Evolutionary conservation across 441 rosid genomes (phyloP), one percentile per base, ranked within the genome.

Genomic region (Populus hybrid): DNA sequence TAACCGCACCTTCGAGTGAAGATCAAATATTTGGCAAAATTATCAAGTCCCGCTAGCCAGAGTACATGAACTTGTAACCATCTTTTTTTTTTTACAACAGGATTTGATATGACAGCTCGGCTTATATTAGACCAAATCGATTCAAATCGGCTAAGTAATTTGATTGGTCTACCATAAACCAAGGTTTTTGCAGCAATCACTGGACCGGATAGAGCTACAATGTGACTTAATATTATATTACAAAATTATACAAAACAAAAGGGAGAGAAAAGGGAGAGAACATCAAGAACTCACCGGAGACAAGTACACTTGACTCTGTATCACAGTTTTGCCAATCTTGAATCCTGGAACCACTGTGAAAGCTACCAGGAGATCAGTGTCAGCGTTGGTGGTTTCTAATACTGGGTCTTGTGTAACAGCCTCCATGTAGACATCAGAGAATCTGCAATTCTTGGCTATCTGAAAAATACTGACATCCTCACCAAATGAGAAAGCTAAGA

Each of bases 281-380:
- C 20, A 40, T 78, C 77, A 81, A 61, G 81, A 72, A 69, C 83
- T 84, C 71, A 63, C 84, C 86, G 89, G 91, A 5, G 90, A 84
- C 69, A 93, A 91, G 71, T 90, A 95, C 12, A 95, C 99, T 77
- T 88, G 93, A 79, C 95, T 85, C 73, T 91, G 97, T 63, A 93
- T 77, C n/a, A 85, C 79, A 10, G 89, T 87, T 78, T 89, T 86
- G 66, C 99, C 94, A 20, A 93, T 81, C 86, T 83, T 87, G 87
- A 95, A 95, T 9, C 99, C 99, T 0, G 99, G 99, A 80, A 91
- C 86, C 63, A 92, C 90, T 0, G 97, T 92, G 82, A 92, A 94
- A 6, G 87, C 97, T 24, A 95, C 98, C 40, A 81, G 79, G 9
- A 91, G 89, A 72, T 92, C 97, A 26, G 82, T 69, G 20, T 81